Percentiles rank a stretch among this genome's conserved stretches.
These are phyloP conservation scores for Brassica juncea DNA, from an alignment of 345 rosid species.

Conservation along the genomic window DNA sequence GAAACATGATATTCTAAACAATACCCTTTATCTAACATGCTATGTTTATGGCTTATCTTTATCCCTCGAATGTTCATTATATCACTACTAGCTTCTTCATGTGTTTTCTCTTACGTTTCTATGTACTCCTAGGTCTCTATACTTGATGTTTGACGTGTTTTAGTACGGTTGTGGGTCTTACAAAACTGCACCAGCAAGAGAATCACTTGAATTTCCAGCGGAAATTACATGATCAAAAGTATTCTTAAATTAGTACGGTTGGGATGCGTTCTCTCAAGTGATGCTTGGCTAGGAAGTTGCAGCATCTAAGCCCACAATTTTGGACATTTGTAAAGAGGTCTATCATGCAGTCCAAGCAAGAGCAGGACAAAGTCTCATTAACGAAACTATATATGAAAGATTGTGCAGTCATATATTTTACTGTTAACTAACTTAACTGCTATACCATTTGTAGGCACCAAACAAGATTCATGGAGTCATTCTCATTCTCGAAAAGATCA, in stretches of 20 bases:
- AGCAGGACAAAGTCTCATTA: conserved; percentile 50
- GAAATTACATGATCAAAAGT: conserved; percentile 41
- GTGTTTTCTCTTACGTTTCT: conserved; percentile 30
- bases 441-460: too few relatives aligned
- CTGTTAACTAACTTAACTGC: conserved; percentile 3
- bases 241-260: not conserved
- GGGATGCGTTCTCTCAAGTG: too few relatives aligned
- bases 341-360: too few relatives aligned
- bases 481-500: conserved; percentile 81
- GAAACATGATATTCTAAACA: not conserved
- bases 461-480: too few relatives aligned
- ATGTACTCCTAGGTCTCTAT: conserved; percentile 36
- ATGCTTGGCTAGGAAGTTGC: too few relatives aligned
- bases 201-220: conserved; percentile 36
- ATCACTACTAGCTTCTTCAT: not conserved
- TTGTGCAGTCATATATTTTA: conserved; percentile 5
- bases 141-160: conserved; percentile 32
- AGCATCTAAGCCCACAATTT: too few relatives aligned
- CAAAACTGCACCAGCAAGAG: conserved; percentile 44
- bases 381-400: conserved; percentile 10
- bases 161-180: conserved; percentile 50
- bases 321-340: too few relatives aligned
- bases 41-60: not conserved
- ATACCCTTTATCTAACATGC: not conserved
- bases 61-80: not conserved